Evolutionary conservation across 306 rosid genomes (phyloP).

Genomic region (Chamaecrista fasciculata): DNA sequence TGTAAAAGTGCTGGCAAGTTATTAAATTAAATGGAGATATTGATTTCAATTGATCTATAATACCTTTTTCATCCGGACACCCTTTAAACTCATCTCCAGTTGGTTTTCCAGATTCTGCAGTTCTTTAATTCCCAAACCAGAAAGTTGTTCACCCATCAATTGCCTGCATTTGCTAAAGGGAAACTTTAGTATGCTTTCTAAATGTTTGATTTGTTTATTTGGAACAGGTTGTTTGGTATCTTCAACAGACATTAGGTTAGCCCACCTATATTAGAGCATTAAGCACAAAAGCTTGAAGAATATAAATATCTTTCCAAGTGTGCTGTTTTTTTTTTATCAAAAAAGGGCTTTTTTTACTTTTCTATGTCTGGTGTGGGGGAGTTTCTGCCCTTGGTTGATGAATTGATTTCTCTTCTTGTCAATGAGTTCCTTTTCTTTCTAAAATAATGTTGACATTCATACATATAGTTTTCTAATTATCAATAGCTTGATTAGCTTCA

Average conservation of each 20-base stretch:
- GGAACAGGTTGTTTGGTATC: background rate
- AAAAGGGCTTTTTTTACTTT: background rate
- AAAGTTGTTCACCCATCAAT: conserved; percentile 77
- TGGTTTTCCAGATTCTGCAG: conserved; percentile 66
- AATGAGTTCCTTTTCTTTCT: too few relatives aligned
- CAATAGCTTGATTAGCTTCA: too few relatives aligned
- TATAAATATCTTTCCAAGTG: background rate
- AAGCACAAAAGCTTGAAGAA: background rate
- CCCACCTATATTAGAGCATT: background rate
- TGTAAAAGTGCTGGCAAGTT: background rate
- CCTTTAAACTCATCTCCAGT: conserved; percentile 68
- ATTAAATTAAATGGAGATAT: background rate
- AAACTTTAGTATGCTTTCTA: background rate
- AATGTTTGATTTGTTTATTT: background rate
- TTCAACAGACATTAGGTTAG: background rate
- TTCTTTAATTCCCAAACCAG: conserved; percentile 55
- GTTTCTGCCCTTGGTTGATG: background rate
- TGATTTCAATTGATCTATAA: background rate
- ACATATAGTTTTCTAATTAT: too few relatives aligned
- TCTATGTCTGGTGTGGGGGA: too few relatives aligned
- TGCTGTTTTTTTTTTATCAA: too few relatives aligned
- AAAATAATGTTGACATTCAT: background rate
- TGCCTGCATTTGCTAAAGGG: conserved; percentile 47
- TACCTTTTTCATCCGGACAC: conserved; percentile 70
- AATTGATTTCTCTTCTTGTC: too few relatives aligned